Percentiles rank a stretch among this genome's conserved stretches.
Conservation (phyloP, 192 early-diverging fungal genomes). For the Entophlyctis luteolus region DNA sequence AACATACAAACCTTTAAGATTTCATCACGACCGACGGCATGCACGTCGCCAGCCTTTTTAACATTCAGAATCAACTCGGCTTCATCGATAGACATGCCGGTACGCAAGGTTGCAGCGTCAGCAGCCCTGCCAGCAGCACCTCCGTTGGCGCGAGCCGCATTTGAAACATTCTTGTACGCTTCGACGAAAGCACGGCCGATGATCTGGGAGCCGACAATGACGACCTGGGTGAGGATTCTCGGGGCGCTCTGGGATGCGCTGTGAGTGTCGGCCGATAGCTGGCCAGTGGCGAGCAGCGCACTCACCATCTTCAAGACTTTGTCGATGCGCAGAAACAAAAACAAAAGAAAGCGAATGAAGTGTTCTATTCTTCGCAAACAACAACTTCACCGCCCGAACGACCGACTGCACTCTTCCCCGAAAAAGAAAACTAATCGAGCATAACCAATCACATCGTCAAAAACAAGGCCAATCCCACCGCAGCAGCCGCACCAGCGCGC, state of each 20-base stretch:
- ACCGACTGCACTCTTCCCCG: too few relatives aligned
- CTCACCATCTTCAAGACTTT: too few relatives aligned
- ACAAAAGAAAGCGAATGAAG: too few relatives aligned
- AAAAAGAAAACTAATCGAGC: too few relatives aligned
- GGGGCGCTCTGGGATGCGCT: constrained; percentile 3
- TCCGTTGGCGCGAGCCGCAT: constrained; percentile 61
- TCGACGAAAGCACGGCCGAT: constrained; percentile 88
- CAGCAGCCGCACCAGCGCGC: too few relatives aligned
- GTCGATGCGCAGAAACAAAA: too few relatives aligned
- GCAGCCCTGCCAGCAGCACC: constrained; percentile 35
- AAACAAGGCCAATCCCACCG: too few relatives aligned
- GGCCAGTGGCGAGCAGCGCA: too few relatives aligned
- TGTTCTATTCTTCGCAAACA: too few relatives aligned
- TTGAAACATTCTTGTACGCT: constrained; percentile 84
- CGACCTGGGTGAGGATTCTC: constrained; percentile 40
- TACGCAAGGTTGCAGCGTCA: constrained; percentile 69
- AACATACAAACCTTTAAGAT: constrained; percentile 42
- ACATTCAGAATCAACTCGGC: constrained; percentile 88
- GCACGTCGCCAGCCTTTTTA: constrained; percentile 47
- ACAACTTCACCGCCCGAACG: too few relatives aligned
- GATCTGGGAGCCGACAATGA: constrained; percentile 67
- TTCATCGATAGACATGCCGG: constrained; percentile 86
- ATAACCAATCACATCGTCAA: too few relatives aligned
- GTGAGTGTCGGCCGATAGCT: too few relatives aligned
- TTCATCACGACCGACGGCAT: constrained; percentile 45